phyloP scores from a whole-genome alignment of 495 filamentous ascomycete species.

The Friedmanniomyces simplex region DNA sequence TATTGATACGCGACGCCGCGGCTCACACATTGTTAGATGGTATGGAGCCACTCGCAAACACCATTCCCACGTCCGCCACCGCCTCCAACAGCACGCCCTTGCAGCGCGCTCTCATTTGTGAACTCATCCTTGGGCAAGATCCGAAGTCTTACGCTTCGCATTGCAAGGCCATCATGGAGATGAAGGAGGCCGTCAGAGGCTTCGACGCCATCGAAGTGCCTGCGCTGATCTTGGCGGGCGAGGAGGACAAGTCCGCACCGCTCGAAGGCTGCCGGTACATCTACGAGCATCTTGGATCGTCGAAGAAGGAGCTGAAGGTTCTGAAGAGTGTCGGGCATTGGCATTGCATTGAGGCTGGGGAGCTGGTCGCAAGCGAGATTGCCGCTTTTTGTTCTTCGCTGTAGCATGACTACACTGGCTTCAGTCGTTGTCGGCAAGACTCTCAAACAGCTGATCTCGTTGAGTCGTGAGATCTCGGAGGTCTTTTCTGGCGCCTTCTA shows the following conservation, averaged over 20 bases:
- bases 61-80: conserved; percentile 43
- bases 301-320: conserved; percentile 41
- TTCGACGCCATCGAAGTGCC: conserved; percentile 42
- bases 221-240: conserved; percentile 45
- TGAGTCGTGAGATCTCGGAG: conserved; percentile 44
- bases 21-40: no score
- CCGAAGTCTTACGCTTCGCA: conserved; percentile 48
- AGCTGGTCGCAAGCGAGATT: no score
- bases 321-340: conserved; percentile 48
- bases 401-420: background rate
- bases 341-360: conserved; percentile 52
- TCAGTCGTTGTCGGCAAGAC: conserved; percentile 25
- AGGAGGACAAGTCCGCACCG: conserved; percentile 51
- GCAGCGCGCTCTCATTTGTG: conserved; percentile 46
- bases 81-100: conserved; percentile 40
- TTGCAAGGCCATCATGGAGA: conserved; percentile 43
- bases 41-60: conserved; percentile 51
- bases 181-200: conserved; percentile 34
- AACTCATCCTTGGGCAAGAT: conserved; percentile 45
- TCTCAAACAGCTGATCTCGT: conserved; percentile 62
- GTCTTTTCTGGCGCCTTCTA: conserved; percentile 54
- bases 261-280: conserved; percentile 40
- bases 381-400: background rate
- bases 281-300: conserved; percentile 36
- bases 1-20: no score